These are phyloP conservation scores for Scheffersomyces insectosa DNA, from an alignment of 1,139 yeast species.

Conservation along the genomic window DNA sequence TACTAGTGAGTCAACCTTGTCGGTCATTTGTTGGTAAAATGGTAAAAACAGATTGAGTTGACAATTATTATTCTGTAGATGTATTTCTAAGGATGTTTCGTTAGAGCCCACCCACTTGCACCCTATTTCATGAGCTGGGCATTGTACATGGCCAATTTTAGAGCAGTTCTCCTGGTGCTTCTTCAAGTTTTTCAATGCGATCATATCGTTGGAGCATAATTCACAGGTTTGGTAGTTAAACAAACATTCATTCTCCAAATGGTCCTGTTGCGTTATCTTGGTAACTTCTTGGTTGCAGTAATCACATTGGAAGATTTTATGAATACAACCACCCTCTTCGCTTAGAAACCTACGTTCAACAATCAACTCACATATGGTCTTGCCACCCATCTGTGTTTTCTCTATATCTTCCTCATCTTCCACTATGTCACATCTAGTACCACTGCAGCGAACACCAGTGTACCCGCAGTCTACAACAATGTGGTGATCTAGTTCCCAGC, in stretches of 20 bases:
- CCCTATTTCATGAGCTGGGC: slow-evolving; percentile 45
- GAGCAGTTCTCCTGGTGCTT: slow-evolving; percentile 39
- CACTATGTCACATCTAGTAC: slow-evolving; percentile 17
- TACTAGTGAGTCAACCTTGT: slow-evolving; percentile 9
- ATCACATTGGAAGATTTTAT: slow-evolving; percentile 35
- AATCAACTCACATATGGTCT: slow-evolving; percentile 15
- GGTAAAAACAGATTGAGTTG: slow-evolving; percentile 37
- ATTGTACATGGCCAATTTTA: slow-evolving; percentile 31
- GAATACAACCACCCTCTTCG: slow-evolving; percentile 29
- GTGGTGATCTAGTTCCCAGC: slow-evolving; percentile 64
- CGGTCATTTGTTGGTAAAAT: slow-evolving; percentile 19
- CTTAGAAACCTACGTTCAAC: slow-evolving; percentile 25
- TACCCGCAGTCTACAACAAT: slow-evolving; percentile 48
- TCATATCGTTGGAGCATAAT: slow-evolving; percentile 42
- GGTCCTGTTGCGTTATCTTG: slow-evolving; percentile 30
- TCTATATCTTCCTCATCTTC: slow-evolving; percentile 2
- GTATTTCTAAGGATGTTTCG: slow-evolving; percentile 42
- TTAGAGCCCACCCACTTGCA: slow-evolving; percentile 43
- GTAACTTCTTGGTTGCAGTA: slow-evolving; percentile 40
- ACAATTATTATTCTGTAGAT: slow-evolving; percentile 32
- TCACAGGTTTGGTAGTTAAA: slow-evolving; percentile 42
- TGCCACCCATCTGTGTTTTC: background rate
- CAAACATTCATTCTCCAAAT: slow-evolving; percentile 41
- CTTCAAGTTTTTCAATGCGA: slow-evolving; percentile 32
- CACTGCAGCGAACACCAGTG: slow-evolving; percentile 51